Percentiles rank a stretch among this genome's conserved stretches.
phyloP scores from a whole-genome alignment of 169 alveolate genomes.

The Miamiensis avidus region DNA sequence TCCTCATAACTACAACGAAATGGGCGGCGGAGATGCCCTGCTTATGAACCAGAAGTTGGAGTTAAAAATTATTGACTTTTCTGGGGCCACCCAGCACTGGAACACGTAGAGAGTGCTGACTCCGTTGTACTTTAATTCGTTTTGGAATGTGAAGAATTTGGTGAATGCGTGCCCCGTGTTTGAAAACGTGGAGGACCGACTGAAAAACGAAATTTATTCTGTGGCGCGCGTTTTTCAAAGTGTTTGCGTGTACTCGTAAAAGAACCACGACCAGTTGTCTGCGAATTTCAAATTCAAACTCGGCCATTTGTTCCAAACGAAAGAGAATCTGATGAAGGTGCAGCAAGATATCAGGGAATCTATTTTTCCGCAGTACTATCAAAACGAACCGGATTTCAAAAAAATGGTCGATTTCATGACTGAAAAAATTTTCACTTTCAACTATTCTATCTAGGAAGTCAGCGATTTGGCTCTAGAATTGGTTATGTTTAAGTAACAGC shows the following conservation, averaged over 20 bases:
- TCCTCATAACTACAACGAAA: no score
- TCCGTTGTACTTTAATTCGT: not conserved
- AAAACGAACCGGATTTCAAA: not conserved
- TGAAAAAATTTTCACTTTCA: not conserved
- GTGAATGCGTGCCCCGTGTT: not conserved
- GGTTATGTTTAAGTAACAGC: no score
- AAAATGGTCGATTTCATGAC: not conserved
- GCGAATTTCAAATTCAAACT: not conserved
- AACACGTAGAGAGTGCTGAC: not conserved
- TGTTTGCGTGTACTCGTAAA: not conserved
- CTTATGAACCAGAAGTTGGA: no score
- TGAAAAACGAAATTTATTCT: not conserved
- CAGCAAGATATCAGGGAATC: not conserved
- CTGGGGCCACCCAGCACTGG: not conserved
- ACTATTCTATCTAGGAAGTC: not conserved
- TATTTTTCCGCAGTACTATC: not conserved
- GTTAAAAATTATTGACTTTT: not conserved
- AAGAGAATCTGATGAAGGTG: not conserved
- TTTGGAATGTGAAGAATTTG: not conserved
- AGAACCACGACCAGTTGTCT: no score
- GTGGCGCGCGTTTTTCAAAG: not conserved
- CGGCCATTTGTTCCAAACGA: not conserved
- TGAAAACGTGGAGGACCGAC: not conserved
- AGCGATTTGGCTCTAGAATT: not conserved
- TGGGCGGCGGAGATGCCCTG: no score